A percentile compares a stretch with the other conserved stretches of the same genome.
Evolutionary conservation across 495 filamentous ascomycete genomes (phyloP).

Genomic region (Sabuloglossum arenarium): DNA sequence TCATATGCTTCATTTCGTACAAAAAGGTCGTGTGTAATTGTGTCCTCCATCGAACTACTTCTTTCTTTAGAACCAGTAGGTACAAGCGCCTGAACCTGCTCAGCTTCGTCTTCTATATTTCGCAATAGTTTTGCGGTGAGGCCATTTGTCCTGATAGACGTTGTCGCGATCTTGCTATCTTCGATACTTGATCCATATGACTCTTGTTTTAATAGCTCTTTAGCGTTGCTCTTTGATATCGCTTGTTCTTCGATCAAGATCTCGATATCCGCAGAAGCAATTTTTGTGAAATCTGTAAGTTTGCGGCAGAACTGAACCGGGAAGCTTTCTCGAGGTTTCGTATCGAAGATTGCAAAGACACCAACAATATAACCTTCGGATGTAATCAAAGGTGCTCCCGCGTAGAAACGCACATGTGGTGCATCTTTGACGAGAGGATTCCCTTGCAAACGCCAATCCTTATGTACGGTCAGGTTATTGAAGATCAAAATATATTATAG

Average conservation of each 20-base stretch:
- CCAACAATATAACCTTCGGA: constrained; percentile 17
- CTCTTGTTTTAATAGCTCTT: not conserved
- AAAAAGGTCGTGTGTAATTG: not conserved
- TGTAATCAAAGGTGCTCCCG: constrained; percentile 20
- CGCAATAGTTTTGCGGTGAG: constrained; percentile 3
- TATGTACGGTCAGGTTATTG: not conserved
- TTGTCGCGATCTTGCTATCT: not conserved
- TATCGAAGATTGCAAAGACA: constrained; percentile 19
- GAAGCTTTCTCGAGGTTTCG: constrained; percentile 14
- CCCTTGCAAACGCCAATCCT: constrained; percentile 22
- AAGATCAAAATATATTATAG: not conserved
- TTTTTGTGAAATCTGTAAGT: constrained; percentile 14
- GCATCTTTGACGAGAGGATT: constrained; percentile 15
- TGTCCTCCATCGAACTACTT: not conserved
- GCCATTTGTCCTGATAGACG: constrained; percentile 1
- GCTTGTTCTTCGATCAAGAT: constrained; percentile 15
- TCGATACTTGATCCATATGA: not conserved
- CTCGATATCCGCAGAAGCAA: constrained; percentile 16
- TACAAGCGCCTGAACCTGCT: not conserved
- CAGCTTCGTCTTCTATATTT: constrained; percentile 7
- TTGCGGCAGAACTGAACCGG: not conserved
- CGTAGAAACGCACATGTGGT: constrained; percentile 21
- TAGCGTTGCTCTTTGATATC: constrained; percentile 5
- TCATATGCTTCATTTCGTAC: not conserved
- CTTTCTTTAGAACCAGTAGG: not conserved